Evolutionary conservation across 345 rosid genomes (phyloP).

Genomic region (Triadica sebifera): DNA sequence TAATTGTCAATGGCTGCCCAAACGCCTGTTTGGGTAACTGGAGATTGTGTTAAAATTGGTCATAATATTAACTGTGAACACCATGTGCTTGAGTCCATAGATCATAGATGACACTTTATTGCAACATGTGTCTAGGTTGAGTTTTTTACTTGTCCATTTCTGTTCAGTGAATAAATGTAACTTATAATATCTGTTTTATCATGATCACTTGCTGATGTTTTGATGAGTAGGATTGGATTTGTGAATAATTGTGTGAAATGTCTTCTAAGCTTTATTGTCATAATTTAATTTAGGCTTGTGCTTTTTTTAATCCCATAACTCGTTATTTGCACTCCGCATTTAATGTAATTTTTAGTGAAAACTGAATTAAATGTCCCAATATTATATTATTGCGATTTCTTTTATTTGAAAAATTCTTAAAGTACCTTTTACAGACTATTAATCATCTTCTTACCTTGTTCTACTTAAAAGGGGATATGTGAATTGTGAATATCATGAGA

Average conservation of each 20-base stretch:
- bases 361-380: background rate
- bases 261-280: background rate
- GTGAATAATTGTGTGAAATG: background rate
- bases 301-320: background rate
- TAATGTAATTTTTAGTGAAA: background rate
- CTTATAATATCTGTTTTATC: background rate
- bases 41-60: background rate
- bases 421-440: background rate
- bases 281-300: background rate
- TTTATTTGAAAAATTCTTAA: background rate
- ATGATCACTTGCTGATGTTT: slow-evolving; percentile 1
- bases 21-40: background rate
- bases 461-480: background rate
- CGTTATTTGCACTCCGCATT: background rate
- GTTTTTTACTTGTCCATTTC: background rate
- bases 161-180: background rate
- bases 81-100: background rate
- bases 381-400: background rate
- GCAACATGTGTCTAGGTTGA: background rate
- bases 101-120: background rate
- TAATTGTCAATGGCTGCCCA: background rate
- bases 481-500: background rate
- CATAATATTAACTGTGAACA: background rate
- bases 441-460: background rate
- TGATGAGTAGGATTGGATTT: background rate